Evolutionary conservation across 2,329 filamentous ascomycete genomes (phyloP).

Genomic region (Emergomyces orientalis): DNA sequence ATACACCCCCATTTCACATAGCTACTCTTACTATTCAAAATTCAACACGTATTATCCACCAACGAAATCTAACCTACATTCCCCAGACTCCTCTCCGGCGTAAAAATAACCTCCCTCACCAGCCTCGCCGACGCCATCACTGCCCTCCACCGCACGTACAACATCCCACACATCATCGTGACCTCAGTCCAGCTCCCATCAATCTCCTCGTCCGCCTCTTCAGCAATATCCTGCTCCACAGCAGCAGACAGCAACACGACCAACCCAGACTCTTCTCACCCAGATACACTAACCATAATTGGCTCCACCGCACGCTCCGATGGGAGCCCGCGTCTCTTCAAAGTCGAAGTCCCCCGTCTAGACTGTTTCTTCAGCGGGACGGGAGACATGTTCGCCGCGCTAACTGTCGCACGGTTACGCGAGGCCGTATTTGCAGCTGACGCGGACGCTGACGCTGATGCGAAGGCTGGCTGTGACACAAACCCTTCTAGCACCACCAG

Average conservation of each 20-base stretch:
- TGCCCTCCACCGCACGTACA: slow-evolving; percentile 64
- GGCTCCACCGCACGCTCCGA: slow-evolving; percentile 61
- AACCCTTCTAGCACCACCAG: neutral
- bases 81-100: slow-evolving; percentile 67
- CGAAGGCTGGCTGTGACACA: neutral
- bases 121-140: slow-evolving; percentile 66
- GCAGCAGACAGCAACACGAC: slow-evolving; percentile 10
- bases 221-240: slow-evolving; percentile 23
- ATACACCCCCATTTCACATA: neutral
- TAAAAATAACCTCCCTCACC: slow-evolving; percentile 66
- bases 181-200: slow-evolving; percentile 70
- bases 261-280: slow-evolving; percentile 29
- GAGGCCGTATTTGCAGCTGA: slow-evolving; percentile 57
- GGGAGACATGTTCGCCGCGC: slow-evolving; percentile 94
- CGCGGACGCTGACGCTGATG: slow-evolving; percentile 12
- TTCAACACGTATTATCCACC: neutral
- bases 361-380: slow-evolving; percentile 95
- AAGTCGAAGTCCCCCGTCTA: slow-evolving; percentile 74
- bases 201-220: slow-evolving; percentile 38
- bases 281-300: slow-evolving; percentile 55
- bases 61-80: slow-evolving; percentile 1
- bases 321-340: slow-evolving; percentile 70
- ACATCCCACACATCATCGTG: slow-evolving; percentile 80
- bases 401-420: slow-evolving; percentile 77
- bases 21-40: neutral